These are phyloP conservation scores for Dothiorella sarmentorum DNA, from an alignment of 2,329 filamentous ascomycete genomes.

Conservation along the genomic window DNA sequence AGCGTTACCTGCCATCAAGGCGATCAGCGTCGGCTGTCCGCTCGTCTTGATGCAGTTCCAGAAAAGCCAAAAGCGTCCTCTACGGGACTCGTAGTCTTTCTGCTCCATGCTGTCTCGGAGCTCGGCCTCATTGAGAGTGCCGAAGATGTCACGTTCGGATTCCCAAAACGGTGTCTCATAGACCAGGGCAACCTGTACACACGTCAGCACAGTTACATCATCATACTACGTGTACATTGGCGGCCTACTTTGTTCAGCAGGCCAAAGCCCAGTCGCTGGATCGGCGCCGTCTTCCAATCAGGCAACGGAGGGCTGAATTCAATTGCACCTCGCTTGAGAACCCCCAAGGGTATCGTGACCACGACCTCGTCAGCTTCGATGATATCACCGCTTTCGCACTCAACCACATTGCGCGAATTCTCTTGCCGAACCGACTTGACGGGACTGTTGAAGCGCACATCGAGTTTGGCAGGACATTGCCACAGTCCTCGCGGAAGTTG, in stretches of 20 bases:
- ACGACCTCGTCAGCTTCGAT: conserved; percentile 89
- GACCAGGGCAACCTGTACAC: conserved; percentile 67
- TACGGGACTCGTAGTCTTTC: conserved; percentile 70
- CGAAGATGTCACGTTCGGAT: conserved; percentile 84
- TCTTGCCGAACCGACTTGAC: conserved; percentile 71
- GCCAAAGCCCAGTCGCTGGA: conserved; percentile 84
- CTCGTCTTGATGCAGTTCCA: conserved; percentile 93
- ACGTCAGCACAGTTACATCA: background rate
- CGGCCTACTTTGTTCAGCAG: conserved; percentile 75
- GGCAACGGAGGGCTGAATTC: conserved; percentile 91
- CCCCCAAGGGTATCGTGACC: conserved; percentile 83
- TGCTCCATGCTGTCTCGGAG: conserved; percentile 70
- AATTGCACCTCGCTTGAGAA: conserved; percentile 78
- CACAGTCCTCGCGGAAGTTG: conserved; percentile 85
- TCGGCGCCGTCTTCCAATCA: conserved; percentile 75
- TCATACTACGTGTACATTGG: background rate
- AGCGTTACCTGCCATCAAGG: conserved; percentile 92
- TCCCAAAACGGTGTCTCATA: conserved; percentile 94
- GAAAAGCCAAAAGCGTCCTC: conserved; percentile 96
- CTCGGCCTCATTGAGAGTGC: conserved; percentile 73
- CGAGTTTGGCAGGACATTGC: conserved; percentile 70
- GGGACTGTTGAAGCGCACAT: conserved; percentile 69
- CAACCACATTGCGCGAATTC: conserved; percentile 47
- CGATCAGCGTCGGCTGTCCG: conserved; percentile 79
- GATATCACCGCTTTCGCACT: conserved; percentile 72